Percentiles rank a stretch among this genome's conserved stretches.
These are phyloP conservation scores for Kodamaea neixiangensis DNA, from an alignment of 805 yeast genomes.

Conservation along the genomic window DNA sequence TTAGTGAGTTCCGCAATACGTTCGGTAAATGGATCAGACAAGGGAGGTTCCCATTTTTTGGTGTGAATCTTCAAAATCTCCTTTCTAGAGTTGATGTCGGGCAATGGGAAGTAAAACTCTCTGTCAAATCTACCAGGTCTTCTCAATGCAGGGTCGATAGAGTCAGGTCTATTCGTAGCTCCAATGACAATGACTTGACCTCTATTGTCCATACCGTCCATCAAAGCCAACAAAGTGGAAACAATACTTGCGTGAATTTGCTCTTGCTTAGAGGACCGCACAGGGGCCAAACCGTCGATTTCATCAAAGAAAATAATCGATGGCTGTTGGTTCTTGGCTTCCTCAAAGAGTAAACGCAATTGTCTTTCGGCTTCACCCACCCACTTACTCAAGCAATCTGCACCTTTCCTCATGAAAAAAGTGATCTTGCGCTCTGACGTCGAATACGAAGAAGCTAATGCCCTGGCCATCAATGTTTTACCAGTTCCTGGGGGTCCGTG, in stretches of 20 bases:
- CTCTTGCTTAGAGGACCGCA: constrained; percentile 94
- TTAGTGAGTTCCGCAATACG: constrained; percentile 80
- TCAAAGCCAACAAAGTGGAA: constrained; percentile 87
- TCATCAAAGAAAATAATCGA: constrained; percentile 96
- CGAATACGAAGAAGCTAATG: constrained; percentile 93
- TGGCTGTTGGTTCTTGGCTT: constrained; percentile 94
- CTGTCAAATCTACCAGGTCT: constrained; percentile 97
- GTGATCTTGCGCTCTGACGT: constrained; percentile 84
- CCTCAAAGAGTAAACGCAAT: constrained; percentile 85
- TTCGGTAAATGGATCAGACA: constrained; percentile 55
- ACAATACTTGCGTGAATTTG: constrained; percentile 98
- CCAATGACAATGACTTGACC: constrained; percentile 98
- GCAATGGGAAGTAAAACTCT: constrained; percentile 94
- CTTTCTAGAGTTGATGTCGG: constrained; percentile 75
- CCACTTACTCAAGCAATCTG: constrained; percentile 96
- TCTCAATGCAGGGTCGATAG: constrained; percentile 96
- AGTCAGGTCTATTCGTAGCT: constrained; percentile 96
- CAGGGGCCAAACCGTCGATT: constrained; percentile 98
- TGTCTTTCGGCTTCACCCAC: constrained; percentile 99
- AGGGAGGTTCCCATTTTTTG: constrained; percentile 80
- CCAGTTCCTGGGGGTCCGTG: constrained; percentile 99
- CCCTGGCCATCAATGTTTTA: constrained; percentile 96
- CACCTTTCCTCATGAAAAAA: constrained; percentile 97
- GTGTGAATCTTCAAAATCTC: constrained; percentile 86
- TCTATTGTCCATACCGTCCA: constrained; percentile 99